phyloP scores from a whole-genome alignment of 306 rosid genomes.

The Bauhinia variegata region DNA sequence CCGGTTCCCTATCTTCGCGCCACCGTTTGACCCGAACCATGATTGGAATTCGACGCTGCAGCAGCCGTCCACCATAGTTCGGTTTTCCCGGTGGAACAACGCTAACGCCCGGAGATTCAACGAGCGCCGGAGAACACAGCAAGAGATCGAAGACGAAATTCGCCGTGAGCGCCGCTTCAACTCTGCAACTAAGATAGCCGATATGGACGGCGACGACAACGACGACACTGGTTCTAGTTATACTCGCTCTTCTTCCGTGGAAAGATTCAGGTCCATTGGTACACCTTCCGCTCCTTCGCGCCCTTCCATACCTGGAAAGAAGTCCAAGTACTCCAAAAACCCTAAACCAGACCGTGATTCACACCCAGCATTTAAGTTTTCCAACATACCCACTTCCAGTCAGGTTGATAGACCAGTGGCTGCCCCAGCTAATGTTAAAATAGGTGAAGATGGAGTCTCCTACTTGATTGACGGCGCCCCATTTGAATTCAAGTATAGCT shows the following conservation, averaged over 20 bases:
- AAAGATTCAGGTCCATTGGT: slow-evolving; percentile 49
- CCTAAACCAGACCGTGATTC: slow-evolving; percentile 43
- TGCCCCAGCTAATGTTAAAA: slow-evolving; percentile 47
- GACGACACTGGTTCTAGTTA: not conserved
- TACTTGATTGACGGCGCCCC: slow-evolving; percentile 48
- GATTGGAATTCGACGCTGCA: slow-evolving; percentile 35
- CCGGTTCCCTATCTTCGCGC: slow-evolving; percentile 56
- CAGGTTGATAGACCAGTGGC: slow-evolving; percentile 37
- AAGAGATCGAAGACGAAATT: slow-evolving; percentile 73
- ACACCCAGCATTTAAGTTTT: slow-evolving; percentile 55
- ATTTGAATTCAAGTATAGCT: slow-evolving; percentile 92
- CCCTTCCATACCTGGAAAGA: slow-evolving; percentile 72
- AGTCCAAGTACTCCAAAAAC: slow-evolving; percentile 63
- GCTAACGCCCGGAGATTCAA: slow-evolving; percentile 74
- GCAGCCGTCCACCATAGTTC: slow-evolving; percentile 49
- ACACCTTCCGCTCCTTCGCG: slow-evolving; percentile 73
- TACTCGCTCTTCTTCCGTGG: slow-evolving; percentile 5
- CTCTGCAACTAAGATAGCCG: slow-evolving; percentile 9
- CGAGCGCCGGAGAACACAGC: slow-evolving; percentile 57
- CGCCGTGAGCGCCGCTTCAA: slow-evolving; percentile 63
- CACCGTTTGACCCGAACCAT: slow-evolving; percentile 40
- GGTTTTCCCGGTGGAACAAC: slow-evolving; percentile 68
- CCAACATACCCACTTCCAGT: slow-evolving; percentile 32
- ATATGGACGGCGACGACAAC: not conserved
- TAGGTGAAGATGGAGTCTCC: slow-evolving; percentile 61